Evolutionary conservation across 768 basidiomycete genomes (phyloP), one percentile per base, ranked within the genome.

Genomic region (Lactarius hatsudake): DNA sequence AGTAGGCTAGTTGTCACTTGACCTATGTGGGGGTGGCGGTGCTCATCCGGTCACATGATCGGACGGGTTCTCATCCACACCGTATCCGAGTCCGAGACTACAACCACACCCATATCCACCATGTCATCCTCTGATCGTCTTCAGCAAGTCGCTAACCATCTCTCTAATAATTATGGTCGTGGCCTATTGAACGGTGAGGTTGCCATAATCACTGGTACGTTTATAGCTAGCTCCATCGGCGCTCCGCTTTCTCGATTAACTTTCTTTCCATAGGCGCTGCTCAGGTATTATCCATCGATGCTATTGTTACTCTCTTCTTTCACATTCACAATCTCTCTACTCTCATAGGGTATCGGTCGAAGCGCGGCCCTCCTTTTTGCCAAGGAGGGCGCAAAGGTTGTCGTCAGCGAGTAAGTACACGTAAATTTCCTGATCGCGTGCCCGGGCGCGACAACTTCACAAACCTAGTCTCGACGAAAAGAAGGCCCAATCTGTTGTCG

Each of bases 371-470:
- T 93, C 38, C 80, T 91, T 51, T 94, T 93, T 72, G 89, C 91
- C 5, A 87, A 86, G 69, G 93, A 94, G 74, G 93, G 93, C 20
- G 92, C 93, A 18, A 94, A 90, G 74, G 87, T 94, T 60, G 91
- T 94, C 70, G 87, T 89, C 60, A 87, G 87, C 82, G 93, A 94
- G 88, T 93, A 62, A 75, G 80, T 68, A 61, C 60, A 65, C 63
- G 58, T 65, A 56, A 65, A 57, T 12, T 23, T 36, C 55, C 42
- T 38, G 61, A 42, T 53, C 32, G 38, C 34, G 30, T 61, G 64
- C 43, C 66, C 38, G 48, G 60, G 61, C 23, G 28, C 43, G n/a
- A 38, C 62, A 20, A 2, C 26, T 62, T 28, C 66, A 62, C 62
- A 32, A 62, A 62, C 17, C 42, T 42, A 92, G 91, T 69, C 86